Conservation (phyloP, 768 basidiomycete species). For the Pleurotus ostreatus region DNA sequence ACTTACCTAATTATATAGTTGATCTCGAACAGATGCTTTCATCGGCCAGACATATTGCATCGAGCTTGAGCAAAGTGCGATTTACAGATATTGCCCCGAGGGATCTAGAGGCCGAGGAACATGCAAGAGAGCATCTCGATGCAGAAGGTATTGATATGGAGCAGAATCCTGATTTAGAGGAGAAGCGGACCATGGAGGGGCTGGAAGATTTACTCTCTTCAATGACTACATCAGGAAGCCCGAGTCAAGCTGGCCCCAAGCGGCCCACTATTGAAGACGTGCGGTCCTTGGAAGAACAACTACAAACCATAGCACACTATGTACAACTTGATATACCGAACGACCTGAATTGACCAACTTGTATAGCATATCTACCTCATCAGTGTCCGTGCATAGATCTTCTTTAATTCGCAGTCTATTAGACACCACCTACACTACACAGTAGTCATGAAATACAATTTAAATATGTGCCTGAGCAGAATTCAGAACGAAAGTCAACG, state of each 20-base stretch:
- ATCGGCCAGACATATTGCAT: slow-evolving; percentile 44
- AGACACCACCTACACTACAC: too few species aligned
- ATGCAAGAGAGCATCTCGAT: slow-evolving; percentile 64
- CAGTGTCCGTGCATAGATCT: too few species aligned
- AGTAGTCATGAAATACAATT: too few species aligned
- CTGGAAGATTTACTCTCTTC: slow-evolving; percentile 53
- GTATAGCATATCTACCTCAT: too few species aligned
- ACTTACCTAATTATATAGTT: neutral
- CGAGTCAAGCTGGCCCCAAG: neutral
- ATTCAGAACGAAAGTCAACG: too few species aligned
- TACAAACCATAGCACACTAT: neutral
- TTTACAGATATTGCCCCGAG: slow-evolving; percentile 71
- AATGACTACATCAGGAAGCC: slow-evolving; percentile 23
- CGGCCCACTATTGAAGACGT: slow-evolving; percentile 2
- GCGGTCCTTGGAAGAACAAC: neutral
- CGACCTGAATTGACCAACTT: too few species aligned
- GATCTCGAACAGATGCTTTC: neutral
- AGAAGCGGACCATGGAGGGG: slow-evolving; percentile 47
- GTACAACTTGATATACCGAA: too few species aligned
- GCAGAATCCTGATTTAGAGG: slow-evolving; percentile 37
- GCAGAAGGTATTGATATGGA: slow-evolving; percentile 31
- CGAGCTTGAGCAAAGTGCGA: slow-evolving; percentile 53
- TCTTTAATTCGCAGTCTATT: too few species aligned
- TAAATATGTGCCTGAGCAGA: too few species aligned
- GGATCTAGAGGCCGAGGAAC: slow-evolving; percentile 75